Conservation (phyloP, 2,329 filamentous ascomycete species). For the Cladosporium sp. region DNA sequence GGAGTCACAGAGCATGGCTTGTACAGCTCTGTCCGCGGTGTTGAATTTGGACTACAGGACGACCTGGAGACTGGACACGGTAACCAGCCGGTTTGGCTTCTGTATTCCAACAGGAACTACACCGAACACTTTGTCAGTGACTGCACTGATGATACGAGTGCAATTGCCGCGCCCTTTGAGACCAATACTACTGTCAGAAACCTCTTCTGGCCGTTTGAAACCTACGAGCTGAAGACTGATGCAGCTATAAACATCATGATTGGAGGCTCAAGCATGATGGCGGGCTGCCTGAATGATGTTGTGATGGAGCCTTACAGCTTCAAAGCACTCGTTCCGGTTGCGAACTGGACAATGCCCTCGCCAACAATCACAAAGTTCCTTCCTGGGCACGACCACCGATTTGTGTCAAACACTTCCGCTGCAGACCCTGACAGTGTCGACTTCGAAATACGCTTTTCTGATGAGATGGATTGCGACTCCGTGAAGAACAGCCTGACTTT, state of each 20-base stretch:
- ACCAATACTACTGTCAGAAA: constrained; percentile 59
- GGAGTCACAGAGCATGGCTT: constrained; percentile 59
- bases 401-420: constrained; percentile 47
- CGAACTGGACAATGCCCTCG: constrained; percentile 50
- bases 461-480: constrained; percentile 59
- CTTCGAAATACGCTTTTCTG: constrained; percentile 60
- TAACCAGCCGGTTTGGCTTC: constrained; percentile 54
- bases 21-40: constrained; percentile 59
- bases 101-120: constrained; percentile 53
- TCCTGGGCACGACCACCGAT: constrained; percentile 61
- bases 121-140: constrained; percentile 58
- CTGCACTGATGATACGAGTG: constrained; percentile 51
- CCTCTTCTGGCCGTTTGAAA: constrained; percentile 62
- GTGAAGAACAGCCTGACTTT: constrained; percentile 53
- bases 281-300: constrained; percentile 57
- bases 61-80: constrained; percentile 43
- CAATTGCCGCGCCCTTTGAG: constrained; percentile 59
- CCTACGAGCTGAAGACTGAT: constrained; percentile 52
- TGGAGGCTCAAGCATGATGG: constrained; percentile 45
- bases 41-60: constrained; percentile 54
- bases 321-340: constrained; percentile 59
- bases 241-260: neutral
- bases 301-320: constrained; percentile 59
- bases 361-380: constrained; percentile 62
- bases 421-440: constrained; percentile 37